Conservation (phyloP, 1,284 basidiomycete genomes). For the Leccinum subrobustum region DNA sequence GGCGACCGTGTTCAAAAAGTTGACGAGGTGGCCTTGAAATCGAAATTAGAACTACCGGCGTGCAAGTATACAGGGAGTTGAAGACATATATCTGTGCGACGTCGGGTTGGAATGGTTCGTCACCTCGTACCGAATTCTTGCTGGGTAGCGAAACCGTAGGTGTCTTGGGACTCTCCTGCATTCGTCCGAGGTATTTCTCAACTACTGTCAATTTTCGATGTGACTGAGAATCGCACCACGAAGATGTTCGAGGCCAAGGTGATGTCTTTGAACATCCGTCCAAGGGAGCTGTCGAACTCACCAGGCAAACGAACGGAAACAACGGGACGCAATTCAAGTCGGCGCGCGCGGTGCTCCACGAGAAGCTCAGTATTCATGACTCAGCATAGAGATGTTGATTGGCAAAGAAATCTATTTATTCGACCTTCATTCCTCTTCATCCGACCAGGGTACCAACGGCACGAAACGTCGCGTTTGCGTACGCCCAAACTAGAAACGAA, state of each 20-base stretch:
- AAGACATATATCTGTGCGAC: background rate
- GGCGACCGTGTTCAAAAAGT: background rate
- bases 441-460: constrained; percentile 11
- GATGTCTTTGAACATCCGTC: background rate
- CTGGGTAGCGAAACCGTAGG: no score
- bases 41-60: background rate
- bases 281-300: background rate
- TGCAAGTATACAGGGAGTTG: no score
- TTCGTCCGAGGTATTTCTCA: background rate
- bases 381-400: constrained; percentile 16
- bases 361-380: background rate
- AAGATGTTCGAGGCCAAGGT: background rate
- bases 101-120: background rate
- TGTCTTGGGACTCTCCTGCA: background rate
- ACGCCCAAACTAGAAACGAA: constrained; percentile 23
- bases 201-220: background rate
- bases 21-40: background rate
- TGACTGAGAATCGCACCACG: background rate
- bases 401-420: constrained; percentile 15
- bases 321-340: background rate
- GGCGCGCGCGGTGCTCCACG: background rate
- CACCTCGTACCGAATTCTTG: background rate
- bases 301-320: background rate
- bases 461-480: constrained; percentile 31
- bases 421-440: constrained; percentile 17